Base-by-base conservation (phyloP, 1,284 basidiomycete genomes). In the Ganoderma leucocontextum region DNA sequence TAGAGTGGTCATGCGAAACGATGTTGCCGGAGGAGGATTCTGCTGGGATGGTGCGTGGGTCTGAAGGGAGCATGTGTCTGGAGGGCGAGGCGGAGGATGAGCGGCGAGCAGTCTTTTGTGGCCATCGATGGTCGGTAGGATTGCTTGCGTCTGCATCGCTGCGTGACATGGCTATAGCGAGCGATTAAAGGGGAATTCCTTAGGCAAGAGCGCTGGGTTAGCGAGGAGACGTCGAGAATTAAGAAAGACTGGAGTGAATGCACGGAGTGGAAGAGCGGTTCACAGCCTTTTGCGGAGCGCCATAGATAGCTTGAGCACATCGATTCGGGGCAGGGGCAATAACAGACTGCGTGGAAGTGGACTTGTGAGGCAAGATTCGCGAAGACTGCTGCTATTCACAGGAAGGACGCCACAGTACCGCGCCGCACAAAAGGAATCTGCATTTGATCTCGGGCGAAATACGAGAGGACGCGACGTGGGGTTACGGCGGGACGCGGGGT, bases 201-300 rank as follows among this genome's bases (percentile, higher is more conserved):
- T n/a, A n/a, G n/a, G 65, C 53, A 63, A 64, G 66, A 57, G 68
- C 64, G 68, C 63, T 68, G 74, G 66, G 72, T 69, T 74, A 73
- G 75, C 75, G 77, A 78, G 75, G 68, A 38, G 68, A 71, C 70
- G 70, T 68, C 60, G 55, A 68, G 73, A n/a, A n/a, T n/a, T 78
- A 76, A 71, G 69, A 57, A 52, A 66, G 66, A 70, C 68, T 66
- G 60, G 73, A 76, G 72, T 69, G 72, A n/a, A n/a, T n/a, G n/a
- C n/a, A n/a, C 68, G 73, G 75, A 73, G 75, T 70, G 74, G 76
- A 76, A 73, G 75, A 61, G 6, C 12, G 70, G 72, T 68, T 64
- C 66, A 75, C 47, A 38, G 64, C 73, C 74, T 75, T 65, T 70
- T 72, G 70, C 71, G 74, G 68, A 74, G 72, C 70, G 74, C 36